Conservation (phyloP, 345 rosid species). For the Orychophragmus violaceus region DNA sequence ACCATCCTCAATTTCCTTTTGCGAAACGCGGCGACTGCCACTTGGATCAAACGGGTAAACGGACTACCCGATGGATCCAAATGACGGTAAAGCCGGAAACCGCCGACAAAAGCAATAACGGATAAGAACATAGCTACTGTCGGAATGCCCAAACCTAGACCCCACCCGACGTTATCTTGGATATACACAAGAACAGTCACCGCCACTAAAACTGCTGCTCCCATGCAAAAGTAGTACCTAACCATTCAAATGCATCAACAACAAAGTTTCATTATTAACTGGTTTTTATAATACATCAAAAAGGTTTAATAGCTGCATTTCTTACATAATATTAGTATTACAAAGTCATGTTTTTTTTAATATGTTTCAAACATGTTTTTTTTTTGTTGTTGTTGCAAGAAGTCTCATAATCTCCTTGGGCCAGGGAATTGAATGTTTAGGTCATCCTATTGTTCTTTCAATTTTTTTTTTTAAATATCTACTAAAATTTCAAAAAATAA, state of each 20-base stretch:
- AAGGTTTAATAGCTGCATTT: neutral
- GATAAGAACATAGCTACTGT: constrained; percentile 65
- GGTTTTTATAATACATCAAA: neutral
- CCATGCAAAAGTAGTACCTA: constrained; percentile 78
- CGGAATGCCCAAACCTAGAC: constrained; percentile 81
- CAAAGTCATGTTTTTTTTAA: neutral
- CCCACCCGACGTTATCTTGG: constrained; percentile 87
- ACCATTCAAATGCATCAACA: neutral
- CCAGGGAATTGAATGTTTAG: too few relatives aligned
- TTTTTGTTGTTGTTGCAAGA: too few relatives aligned
- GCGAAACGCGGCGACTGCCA: constrained; percentile 52
- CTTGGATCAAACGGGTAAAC: constrained; percentile 76
- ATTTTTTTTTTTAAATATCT: neutral
- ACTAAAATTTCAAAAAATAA: neutral
- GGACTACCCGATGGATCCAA: constrained; percentile 87
- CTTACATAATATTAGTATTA: neutral
- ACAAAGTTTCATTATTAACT: neutral
- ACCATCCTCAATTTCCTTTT: constrained; percentile 54
- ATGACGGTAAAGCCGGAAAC: constrained; percentile 69
- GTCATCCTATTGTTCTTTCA: constrained; percentile 5
- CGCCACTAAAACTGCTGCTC: constrained; percentile 54
- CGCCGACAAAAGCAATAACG: constrained; percentile 42
- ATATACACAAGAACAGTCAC: constrained; percentile 72
- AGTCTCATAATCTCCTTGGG: too few relatives aligned
- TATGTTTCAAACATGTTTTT: neutral